phyloP scores from a whole-genome alignment of 2,329 filamentous ascomycete species.

The Aspergillus fructus region DNA sequence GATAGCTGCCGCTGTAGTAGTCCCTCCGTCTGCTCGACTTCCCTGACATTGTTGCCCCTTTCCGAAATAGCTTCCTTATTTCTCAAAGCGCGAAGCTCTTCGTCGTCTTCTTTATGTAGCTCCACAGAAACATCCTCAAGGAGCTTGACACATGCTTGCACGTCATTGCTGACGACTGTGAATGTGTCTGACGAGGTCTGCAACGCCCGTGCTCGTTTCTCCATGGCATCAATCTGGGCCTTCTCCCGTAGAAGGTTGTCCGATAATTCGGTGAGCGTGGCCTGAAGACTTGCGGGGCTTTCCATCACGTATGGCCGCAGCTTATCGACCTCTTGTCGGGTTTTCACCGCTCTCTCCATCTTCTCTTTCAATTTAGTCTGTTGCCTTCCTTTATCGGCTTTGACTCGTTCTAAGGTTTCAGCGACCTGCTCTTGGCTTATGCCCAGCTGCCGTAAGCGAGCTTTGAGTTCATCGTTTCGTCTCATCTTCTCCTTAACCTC shows the following conservation, averaged over 20 bases:
- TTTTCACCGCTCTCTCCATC: slow-evolving; percentile 56
- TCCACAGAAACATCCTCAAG: slow-evolving; percentile 85
- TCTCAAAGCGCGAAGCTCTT: slow-evolving; percentile 73
- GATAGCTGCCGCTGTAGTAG: slow-evolving; percentile 79
- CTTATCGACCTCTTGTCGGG: slow-evolving; percentile 84
- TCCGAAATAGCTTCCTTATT: slow-evolving; percentile 87
- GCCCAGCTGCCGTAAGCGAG: slow-evolving; percentile 74
- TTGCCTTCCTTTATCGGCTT: slow-evolving; percentile 74
- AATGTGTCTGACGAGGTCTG: slow-evolving; percentile 94
- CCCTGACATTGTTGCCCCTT: slow-evolving; percentile 81
- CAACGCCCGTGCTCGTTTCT: slow-evolving; percentile 81
- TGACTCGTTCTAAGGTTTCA: slow-evolving; percentile 77
- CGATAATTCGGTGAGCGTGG: slow-evolving; percentile 76
- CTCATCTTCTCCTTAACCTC: slow-evolving; percentile 81
- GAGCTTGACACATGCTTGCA: slow-evolving; percentile 82
- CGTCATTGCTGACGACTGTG: slow-evolving; percentile 76
- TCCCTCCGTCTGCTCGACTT: slow-evolving; percentile 85
- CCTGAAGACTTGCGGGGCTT: slow-evolving; percentile 79
- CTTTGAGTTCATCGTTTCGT: slow-evolving; percentile 84
- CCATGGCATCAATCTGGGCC: slow-evolving; percentile 79
- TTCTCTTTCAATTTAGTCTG: slow-evolving; percentile 59
- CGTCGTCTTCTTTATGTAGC: slow-evolving; percentile 86
- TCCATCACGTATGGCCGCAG: slow-evolving; percentile 89
- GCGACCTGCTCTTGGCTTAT: slow-evolving; percentile 80
- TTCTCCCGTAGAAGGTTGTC: slow-evolving; percentile 77